These are phyloP conservation scores for Globisporangium paddicum DNA, from an alignment of 352 stramenopile species.

Conservation along the genomic window DNA sequence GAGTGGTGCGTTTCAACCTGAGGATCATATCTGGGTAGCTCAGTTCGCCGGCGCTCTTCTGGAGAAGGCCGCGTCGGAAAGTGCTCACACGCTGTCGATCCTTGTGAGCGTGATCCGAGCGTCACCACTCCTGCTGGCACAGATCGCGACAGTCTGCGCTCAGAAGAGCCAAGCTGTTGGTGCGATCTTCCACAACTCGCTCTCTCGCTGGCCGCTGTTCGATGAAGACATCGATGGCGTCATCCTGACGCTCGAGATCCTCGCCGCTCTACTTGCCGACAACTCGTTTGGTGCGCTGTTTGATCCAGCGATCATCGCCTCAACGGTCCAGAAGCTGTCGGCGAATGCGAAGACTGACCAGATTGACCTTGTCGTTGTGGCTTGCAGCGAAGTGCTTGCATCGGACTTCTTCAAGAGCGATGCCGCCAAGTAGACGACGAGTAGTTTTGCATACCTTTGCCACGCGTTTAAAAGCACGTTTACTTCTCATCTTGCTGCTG, in stretches of 20 bases:
- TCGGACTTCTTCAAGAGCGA: conserved; percentile 2
- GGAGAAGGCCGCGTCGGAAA: conserved; percentile 40
- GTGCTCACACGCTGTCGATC: conserved; percentile 45
- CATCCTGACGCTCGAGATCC: conserved; percentile 41
- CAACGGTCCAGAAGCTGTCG: conserved; percentile 42
- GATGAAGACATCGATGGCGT: conserved; percentile 63
- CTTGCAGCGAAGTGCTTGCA: conserved; percentile 30
- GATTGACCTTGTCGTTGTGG: conserved; percentile 33
- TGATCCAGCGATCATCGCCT: conserved; percentile 34
- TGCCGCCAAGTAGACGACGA: not conserved
- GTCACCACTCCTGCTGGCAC: conserved; percentile 27
- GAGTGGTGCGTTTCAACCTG: conserved; percentile 32
- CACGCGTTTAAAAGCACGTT: not conserved
- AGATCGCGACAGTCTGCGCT: conserved; percentile 37
- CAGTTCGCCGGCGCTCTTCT: conserved; percentile 42
- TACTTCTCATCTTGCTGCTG: not conserved
- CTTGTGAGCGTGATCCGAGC: conserved; percentile 27
- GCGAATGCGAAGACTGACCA: conserved; percentile 40
- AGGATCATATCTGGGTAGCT: conserved; percentile 37
- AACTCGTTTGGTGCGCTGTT: conserved; percentile 29
- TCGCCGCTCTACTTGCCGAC: conserved; percentile 31
- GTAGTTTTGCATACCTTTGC: not conserved
- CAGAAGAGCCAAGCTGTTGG: conserved; percentile 29
- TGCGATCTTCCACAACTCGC: conserved; percentile 35
- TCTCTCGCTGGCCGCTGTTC: conserved; percentile 55